Percentiles rank a stretch among this genome's conserved stretches.
phyloP scores from a whole-genome alignment of 1,139 yeast genomes.

The Neolecta irregularis region DNA sequence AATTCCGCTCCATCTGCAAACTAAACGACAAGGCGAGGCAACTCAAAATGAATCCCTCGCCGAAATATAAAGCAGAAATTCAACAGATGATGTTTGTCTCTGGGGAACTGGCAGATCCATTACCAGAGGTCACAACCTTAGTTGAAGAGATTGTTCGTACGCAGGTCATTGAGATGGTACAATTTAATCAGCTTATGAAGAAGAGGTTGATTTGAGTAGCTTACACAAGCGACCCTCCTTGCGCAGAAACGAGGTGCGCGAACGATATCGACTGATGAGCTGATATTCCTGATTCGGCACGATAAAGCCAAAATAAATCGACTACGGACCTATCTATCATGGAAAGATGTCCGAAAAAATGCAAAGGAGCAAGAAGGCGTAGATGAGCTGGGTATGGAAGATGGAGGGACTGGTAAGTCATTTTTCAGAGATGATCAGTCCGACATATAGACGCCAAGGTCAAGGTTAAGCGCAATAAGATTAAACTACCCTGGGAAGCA shows the following conservation, averaged over 20 bases:
- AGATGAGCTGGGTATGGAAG: slow-evolving; percentile 37
- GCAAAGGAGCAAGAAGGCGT: slow-evolving; percentile 91
- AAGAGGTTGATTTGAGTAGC: slow-evolving; percentile 15
- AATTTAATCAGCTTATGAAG: neutral
- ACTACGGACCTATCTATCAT: slow-evolving; percentile 72
- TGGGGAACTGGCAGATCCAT: slow-evolving; percentile 75
- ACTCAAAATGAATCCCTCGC: no score
- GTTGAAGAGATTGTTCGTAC: slow-evolving; percentile 92
- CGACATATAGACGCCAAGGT: slow-evolving; percentile 39
- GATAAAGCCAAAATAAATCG: slow-evolving; percentile 91
- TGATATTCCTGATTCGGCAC: slow-evolving; percentile 79
- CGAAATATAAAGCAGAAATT: slow-evolving; percentile 19
- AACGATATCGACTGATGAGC: slow-evolving; percentile 80
- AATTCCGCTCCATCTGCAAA: no score
- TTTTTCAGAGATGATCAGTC: slow-evolving; percentile 27
- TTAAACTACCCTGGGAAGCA: slow-evolving; percentile 87
- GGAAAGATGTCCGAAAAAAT: slow-evolving; percentile 96
- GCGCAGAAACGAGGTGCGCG: slow-evolving; percentile 73
- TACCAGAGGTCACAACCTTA: slow-evolving; percentile 73
- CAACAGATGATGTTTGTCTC: slow-evolving; percentile 74
- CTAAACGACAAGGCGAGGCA: no score
- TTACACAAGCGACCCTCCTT: slow-evolving; percentile 63
- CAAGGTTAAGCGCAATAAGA: slow-evolving; percentile 60
- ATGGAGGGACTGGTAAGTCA: slow-evolving; percentile 28
- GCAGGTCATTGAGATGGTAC: slow-evolving; percentile 67